Percentiles rank a stretch among this genome's conserved stretches.
phyloP scores from a whole-genome alignment of 148 eudicot species.

The Amaranthus palmeri region DNA sequence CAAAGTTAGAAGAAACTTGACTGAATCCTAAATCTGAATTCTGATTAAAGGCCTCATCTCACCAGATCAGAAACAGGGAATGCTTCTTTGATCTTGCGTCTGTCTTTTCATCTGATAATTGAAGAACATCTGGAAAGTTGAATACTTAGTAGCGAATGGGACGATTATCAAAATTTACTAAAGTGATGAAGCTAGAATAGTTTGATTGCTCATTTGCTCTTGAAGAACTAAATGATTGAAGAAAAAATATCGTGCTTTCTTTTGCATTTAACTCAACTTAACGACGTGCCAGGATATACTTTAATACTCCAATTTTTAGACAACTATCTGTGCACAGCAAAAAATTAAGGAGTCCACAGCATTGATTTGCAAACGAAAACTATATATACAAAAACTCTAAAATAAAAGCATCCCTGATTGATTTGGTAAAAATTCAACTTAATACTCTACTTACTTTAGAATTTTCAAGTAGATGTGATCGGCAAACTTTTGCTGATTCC shows the following conservation, averaged over 20 bases:
- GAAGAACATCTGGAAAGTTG: background rate
- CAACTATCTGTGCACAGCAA: too few species aligned
- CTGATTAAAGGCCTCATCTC: background rate
- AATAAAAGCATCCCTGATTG: too few species aligned
- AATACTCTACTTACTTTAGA: background rate
- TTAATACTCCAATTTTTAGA: too few species aligned
- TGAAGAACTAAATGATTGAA: background rate
- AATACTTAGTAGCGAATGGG: background rate
- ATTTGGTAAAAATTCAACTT: too few species aligned
- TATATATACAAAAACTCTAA: too few species aligned
- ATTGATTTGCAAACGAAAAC: too few species aligned
- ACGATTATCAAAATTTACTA: background rate
- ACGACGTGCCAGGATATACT: conserved; percentile 56
- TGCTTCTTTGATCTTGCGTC: too few species aligned
- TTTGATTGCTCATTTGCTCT: background rate
- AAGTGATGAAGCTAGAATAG: background rate
- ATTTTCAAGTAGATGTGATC: fast-evolving
- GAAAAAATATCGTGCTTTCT: background rate
- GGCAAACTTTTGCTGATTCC: too few species aligned
- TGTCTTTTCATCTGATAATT: background rate
- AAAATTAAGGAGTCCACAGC: too few species aligned
- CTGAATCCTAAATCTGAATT: background rate
- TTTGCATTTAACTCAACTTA: conserved; percentile 36
- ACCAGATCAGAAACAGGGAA: too few species aligned
- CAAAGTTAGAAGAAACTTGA: background rate